These are phyloP conservation scores for Pseudocercospora fijiensis DNA, from an alignment of 2,329 filamentous ascomycete species.

Conservation along the genomic window DNA sequence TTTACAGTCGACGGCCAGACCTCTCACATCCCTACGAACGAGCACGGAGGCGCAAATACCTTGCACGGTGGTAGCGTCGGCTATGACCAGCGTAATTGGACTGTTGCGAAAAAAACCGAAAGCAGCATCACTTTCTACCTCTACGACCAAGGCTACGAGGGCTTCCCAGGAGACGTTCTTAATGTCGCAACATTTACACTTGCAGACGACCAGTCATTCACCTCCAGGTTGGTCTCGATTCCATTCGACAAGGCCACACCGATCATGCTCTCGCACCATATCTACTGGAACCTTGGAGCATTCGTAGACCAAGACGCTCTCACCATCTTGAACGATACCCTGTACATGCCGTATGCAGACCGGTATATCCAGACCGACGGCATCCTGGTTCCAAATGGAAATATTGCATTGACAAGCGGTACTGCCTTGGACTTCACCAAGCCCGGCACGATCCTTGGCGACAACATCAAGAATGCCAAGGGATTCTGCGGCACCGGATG, in stretches of 20 bases:
- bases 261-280: slow-evolving; percentile 75
- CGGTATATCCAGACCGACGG: slow-evolving; percentile 33
- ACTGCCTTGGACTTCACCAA: slow-evolving; percentile 34
- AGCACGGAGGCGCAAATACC: slow-evolving; percentile 52
- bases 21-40: slow-evolving; percentile 53
- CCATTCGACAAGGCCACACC: slow-evolving; percentile 73
- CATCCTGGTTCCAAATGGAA: slow-evolving; percentile 37
- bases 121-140: slow-evolving; percentile 73
- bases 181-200: slow-evolving; percentile 73
- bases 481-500: slow-evolving; percentile 70
- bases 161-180: slow-evolving; percentile 75
- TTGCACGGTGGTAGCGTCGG: slow-evolving; percentile 51
- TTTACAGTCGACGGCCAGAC: slow-evolving; percentile 51
- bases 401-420: slow-evolving; percentile 45
- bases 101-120: slow-evolving; percentile 65
- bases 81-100: slow-evolving; percentile 72
- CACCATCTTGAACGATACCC: slow-evolving; percentile 66
- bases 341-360: slow-evolving; percentile 66
- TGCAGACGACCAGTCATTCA: slow-evolving; percentile 62
- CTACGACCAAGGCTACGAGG: slow-evolving; percentile 68
- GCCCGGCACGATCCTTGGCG: slow-evolving; percentile 28
- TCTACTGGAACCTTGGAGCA: slow-evolving; percentile 81
- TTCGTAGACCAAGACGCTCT: slow-evolving; percentile 71
- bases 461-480: slow-evolving; percentile 29
- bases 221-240: slow-evolving; percentile 70